Evolutionary conservation across 2,329 filamentous ascomycete genomes (phyloP), one percentile per base, ranked within the genome.

Genomic region (Phoma sp.): DNA sequence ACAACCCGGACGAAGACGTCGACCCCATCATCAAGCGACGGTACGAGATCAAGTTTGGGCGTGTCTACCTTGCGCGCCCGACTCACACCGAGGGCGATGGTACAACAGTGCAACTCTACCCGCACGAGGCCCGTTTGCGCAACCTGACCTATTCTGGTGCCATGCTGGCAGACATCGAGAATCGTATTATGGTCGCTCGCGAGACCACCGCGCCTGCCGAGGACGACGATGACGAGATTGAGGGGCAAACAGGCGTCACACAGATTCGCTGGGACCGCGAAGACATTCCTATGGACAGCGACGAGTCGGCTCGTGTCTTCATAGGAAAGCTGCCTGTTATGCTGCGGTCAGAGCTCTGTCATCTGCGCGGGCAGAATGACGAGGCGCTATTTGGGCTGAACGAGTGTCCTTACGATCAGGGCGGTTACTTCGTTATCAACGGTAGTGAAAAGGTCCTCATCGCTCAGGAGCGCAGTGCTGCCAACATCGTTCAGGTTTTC

Each of bases 391-490:
- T 96, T 73, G 83, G 90, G 41, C 88, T 96, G 75, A 96, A 96
- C 71, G 95, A 99, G 77, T 99, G 95, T 65, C 95, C 95, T 0
- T 99, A 97, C 75, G 95, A 99, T 70, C 95, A 97, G 71, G 95
- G 95, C 64, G 95, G 95, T 62, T 99, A 99, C 77, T 99, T 99
- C 72, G 91, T 99, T 68, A 99, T 99, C 82, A 99, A 99, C 78
- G 95, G 95, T 38, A 96, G 91, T 76, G 95, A 99, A 74, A 99
- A 99, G 82, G 95, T 99, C 22, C 80, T 99, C 65, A 99, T 99
- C 68, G 95, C 95, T 1, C 95, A 99, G 75, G 95, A 99, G 77
- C 89, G 95, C 59, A 97, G 93, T 72, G 95, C 95, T 36, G 95
- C 93, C 71, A 99, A 99, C 72, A 99, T 98, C 55, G 95, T 99